phyloP scores from a whole-genome alignment of 257 asterid genomes.

The Solanum neorickii region DNA sequence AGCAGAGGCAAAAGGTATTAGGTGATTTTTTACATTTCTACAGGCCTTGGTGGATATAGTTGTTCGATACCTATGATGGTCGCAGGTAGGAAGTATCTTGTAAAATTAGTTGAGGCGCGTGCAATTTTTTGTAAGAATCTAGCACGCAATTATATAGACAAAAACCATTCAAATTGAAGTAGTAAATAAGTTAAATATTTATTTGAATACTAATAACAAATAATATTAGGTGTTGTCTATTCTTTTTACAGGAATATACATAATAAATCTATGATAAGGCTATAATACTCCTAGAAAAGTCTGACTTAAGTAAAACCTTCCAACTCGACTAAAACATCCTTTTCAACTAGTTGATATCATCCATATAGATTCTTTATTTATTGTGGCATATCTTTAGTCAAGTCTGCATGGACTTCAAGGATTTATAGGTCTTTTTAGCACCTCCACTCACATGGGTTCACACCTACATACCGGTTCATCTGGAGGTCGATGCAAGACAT shows the following conservation, averaged over 20 bases:
- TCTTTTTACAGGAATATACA: background rate
- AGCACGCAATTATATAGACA: background rate
- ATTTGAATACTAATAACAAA: background rate
- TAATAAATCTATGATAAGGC: background rate
- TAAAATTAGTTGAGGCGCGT: background rate
- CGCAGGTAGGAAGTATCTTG: background rate
- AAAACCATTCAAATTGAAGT: background rate
- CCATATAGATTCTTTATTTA: background rate
- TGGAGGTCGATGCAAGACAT: background rate
- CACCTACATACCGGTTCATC: background rate
- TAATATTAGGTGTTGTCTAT: background rate
- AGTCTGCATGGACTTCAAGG: background rate
- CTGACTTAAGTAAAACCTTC: background rate
- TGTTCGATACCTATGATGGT: background rate
- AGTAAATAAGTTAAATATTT: background rate
- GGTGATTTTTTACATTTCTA: background rate
- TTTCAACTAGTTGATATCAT: background rate
- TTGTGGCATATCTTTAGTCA: background rate
- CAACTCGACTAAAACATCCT: background rate
- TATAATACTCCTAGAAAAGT: background rate
- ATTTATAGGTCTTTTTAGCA: background rate
- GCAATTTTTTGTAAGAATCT: background rate
- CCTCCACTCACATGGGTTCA: background rate
- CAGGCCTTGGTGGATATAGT: background rate
- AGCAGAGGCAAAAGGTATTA: background rate